phyloP scores from a whole-genome alignment of 108 stramenopile genomes.

The Skeletonema marinoi region DNA sequence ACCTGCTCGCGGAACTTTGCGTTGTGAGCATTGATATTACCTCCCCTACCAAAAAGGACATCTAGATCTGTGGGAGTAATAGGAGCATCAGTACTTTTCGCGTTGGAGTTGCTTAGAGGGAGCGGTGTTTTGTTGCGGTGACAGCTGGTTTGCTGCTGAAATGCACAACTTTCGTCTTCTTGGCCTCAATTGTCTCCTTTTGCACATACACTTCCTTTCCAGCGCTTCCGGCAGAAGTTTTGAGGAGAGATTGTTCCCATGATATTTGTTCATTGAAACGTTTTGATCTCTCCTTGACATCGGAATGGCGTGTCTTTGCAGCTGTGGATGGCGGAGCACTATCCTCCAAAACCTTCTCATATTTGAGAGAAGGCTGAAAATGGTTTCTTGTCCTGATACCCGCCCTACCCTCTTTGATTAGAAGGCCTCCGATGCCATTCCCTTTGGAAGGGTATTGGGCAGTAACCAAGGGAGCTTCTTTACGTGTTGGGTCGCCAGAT shows the following conservation, averaged over 20 bases:
- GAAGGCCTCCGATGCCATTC: background rate
- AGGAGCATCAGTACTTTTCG: background rate
- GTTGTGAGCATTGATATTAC: constrained; percentile 85
- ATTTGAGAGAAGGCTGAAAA: background rate
- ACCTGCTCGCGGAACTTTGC: constrained; percentile 78
- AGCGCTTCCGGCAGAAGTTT: background rate
- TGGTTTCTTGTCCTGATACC: background rate
- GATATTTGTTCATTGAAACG: background rate
- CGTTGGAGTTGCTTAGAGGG: background rate
- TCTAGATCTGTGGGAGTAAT: constrained; percentile 29
- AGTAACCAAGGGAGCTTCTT: background rate
- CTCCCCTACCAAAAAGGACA: constrained; percentile 69
- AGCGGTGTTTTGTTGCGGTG: background rate
- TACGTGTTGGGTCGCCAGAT: background rate
- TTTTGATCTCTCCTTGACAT: background rate
- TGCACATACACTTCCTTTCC: background rate
- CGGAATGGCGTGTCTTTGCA: background rate
- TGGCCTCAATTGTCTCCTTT: background rate
- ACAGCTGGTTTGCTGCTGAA: background rate
- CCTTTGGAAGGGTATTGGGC: background rate
- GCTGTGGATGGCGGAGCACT: background rate
- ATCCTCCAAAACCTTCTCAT: background rate
- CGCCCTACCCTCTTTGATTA: background rate
- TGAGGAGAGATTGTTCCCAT: background rate
- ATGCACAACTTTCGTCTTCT: background rate